Base-by-base conservation (phyloP, 345 rosid species). In the Acer campestre region DNA sequence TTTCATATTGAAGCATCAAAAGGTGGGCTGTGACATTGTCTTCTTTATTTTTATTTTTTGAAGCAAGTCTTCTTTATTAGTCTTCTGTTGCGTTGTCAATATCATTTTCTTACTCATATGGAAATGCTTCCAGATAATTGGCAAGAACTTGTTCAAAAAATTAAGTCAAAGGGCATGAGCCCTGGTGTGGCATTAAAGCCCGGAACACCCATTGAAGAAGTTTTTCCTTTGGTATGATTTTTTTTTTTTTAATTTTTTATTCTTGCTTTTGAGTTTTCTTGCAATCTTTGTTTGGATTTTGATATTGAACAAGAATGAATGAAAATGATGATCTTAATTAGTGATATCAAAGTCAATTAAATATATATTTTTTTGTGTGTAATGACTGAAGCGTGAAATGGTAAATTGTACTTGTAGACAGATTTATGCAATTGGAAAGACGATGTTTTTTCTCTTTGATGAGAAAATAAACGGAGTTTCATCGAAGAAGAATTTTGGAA, bases 181-280 rank as follows among this genome's bases (percentile, higher is more conserved):
- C 98, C 98, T 61, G 97, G 91, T 72, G 94, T 95, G 61, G 86
- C 98, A 20, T 65, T 95, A 69, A 93, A 89, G 76, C 99, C 97
- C 62, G 90, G 91, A 73, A 95, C 97, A 46, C 92, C 97, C 11
- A 75, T 95, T 20, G 97, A 93, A 83, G 92, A 93, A 78, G 91
- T 93, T 80, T 95, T 76, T 86, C 94, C 98, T 58, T 78, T 95
- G 95, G 98, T 95, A 83, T 55, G 81, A 68, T 69, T 40, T 75
- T 69, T 58, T 63, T 12, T n/a, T n/a, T n/a, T n/a, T n/a, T n/a
- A n/a, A n/a, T n/a, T n/a, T n/a, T 11, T 22, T 61, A 44, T 16
- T 12, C 44, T 20, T 67, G 35, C 7, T 61, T 79, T 73, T 29
- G 12, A 65, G 68, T 27, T 72, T 40, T 70, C 12, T 11, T 55